Base-by-base conservation (phyloP, 306 rosid genomes). In the Lathyrus aphaca region DNA sequence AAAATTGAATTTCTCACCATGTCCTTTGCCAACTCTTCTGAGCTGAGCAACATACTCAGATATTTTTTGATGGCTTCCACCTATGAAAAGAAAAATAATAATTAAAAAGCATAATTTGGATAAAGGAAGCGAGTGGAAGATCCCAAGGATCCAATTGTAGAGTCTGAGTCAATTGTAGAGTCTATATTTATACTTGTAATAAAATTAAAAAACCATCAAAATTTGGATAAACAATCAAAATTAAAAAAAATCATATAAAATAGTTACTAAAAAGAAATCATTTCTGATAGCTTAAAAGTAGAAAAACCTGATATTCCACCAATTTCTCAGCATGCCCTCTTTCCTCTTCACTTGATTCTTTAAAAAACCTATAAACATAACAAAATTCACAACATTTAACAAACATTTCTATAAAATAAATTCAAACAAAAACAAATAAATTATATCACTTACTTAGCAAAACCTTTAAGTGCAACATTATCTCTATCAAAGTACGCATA, bases 401-500 rank as follows among this genome's bases (percentile, higher is more conserved):
- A 50, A 61, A 3, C 37, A 39, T 56, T 56, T 38, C 16, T 8
- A 46, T 91, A 11, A 56, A 56, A 56, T 85, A 32, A 12, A 17
- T n/a, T n/a, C 27, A 68, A 50, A 19, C 0, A 35, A 35, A 68
- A 3, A 71, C 3, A n/a, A 62, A 62, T 5, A 11, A 37, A 37
- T 37, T 1, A 60, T 0, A 9, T 32, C 72, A 87, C 96, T 82
- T 82, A 91, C 98, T 83, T 86, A 49, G 99, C 97, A 57, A 95
- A 81, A 66, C 99, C 99, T 85, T 70, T 91, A 48, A 95, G 87
- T 10, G 99, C 99, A 2, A 91, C 95, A 66, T 91, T 95, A 82
- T 95, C 99, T 77, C 99, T 82, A 43, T 95, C 97, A 39, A 95
- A 95, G 74, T 91, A 95, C n/a, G 96, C 96, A 80, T 23, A 95